Base-by-base conservation (phyloP, 2,329 filamentous ascomycete genomes). In the Fusarium mundagurra region DNA sequence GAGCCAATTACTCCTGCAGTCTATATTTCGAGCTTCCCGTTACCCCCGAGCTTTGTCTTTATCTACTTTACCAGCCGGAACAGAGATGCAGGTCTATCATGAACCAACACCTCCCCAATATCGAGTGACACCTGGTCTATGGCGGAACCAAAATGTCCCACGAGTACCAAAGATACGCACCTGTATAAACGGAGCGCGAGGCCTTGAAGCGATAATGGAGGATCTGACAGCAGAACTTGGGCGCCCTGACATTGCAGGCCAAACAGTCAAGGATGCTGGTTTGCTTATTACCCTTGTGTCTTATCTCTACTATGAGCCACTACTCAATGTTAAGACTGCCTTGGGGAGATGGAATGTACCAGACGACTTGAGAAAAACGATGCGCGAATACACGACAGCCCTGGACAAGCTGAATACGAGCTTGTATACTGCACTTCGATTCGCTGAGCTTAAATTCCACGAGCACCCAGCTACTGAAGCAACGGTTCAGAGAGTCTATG, bases 401-500 rank as follows among this genome's bases (percentile, higher is more conserved):
- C 38, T 39, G 38, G 22, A n/a, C 22, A n/a, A 10, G 22, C 22
- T 41, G 12, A 14, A n/a, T 41, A 1, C 8, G 39, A 0, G 22
- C 13, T 1, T 43, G 39, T 1, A n/a, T n/a, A 0, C 18, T 17
- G 43, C 43, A 5, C 8, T 44, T 18, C 0, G 3, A 11, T 17
- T 24, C 2, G 43, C 10, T 1, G 9, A 44, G n/a, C 9, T 6
- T 18, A 12, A 3, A 24, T 10, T 44, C n/a, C 3, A 6, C 22
- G 2, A 10, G n/a, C 6, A 17, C 43, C 6, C 43, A 12, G n/a
- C n/a, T n/a, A n/a, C n/a, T n/a, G n/a, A n/a, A n/a, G n/a, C n/a
- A n/a, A n/a, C n/a, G n/a, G n/a, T n/a, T n/a, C 39, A 43, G 39
- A 8, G 10, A 43, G 22, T 16, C 4, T n/a, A 43, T 10, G 13